A percentile compares a stretch with the other conserved stretches of the same genome.
These are phyloP conservation scores for Amanita subjunquillea DNA, from an alignment of 768 basidiomycete genomes.

Conservation along the genomic window DNA sequence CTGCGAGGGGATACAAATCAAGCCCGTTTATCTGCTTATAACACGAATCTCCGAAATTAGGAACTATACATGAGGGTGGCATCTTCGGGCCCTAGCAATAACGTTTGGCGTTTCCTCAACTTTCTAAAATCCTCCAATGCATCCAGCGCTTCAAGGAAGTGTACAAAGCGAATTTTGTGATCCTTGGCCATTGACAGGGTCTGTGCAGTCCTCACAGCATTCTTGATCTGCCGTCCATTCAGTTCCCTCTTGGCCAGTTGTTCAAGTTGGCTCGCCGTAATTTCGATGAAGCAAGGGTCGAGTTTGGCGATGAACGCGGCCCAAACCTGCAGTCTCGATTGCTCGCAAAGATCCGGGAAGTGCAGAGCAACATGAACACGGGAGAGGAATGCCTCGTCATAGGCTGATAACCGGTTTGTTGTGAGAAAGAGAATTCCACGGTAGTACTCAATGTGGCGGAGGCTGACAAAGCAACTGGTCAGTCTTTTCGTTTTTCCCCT, in stretches of 20 bases:
- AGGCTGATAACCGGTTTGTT: conserved; percentile 45
- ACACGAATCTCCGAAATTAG: not conserved
- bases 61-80: not conserved
- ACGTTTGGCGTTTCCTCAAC: not conserved
- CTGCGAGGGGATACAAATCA: too few relatives aligned
- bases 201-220: conserved; percentile 55
- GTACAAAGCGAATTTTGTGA: conserved; percentile 34
- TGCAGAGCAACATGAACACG: conserved; percentile 59
- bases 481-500: conserved; percentile 8
- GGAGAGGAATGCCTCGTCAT: conserved; percentile 62
- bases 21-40: too few relatives aligned
- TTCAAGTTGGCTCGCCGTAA: not conserved
- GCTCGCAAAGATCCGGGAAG: conserved; percentile 44
- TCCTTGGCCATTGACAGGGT: conserved; percentile 42
- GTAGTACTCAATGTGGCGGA: conserved; percentile 49
- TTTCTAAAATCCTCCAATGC: conserved; percentile 50
- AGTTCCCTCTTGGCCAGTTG: conserved; percentile 37
- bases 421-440: conserved; percentile 48
- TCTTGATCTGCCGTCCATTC: conserved; percentile 64
- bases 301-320: conserved; percentile 45
- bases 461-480: conserved; percentile 23
- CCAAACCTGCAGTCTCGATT: conserved; percentile 54
- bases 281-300: conserved; percentile 25
- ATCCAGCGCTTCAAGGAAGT: conserved; percentile 48
- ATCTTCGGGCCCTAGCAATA: not conserved